Conservation (phyloP, 1,284 basidiomycete species). For the Apiotrichum porosum region DNA sequence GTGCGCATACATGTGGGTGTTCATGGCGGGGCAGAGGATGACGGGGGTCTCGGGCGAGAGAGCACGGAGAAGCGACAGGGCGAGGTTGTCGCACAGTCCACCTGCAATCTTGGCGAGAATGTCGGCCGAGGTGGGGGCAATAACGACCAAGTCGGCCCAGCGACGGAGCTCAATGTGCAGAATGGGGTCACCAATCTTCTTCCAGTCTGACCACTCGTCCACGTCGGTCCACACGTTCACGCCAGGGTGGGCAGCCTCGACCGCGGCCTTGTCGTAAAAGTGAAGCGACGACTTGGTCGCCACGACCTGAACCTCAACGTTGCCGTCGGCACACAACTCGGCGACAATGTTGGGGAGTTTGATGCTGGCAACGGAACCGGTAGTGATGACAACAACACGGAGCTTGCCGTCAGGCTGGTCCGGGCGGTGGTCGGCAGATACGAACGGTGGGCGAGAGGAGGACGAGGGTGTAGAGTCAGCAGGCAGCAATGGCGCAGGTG, state of each 20-base stretch:
- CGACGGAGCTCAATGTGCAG: constrained; percentile 91
- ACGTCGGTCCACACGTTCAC: constrained; percentile 78
- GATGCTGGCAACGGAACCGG: constrained; percentile 90
- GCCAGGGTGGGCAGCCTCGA: constrained; percentile 49
- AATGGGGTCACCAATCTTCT: constrained; percentile 81
- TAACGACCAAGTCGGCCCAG: constrained; percentile 92
- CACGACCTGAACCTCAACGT: constrained; percentile 77
- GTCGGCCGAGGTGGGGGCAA: constrained; percentile 93
- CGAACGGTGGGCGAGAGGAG: constrained; percentile 22
- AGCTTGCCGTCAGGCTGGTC: constrained; percentile 36
- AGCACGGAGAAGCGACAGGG: constrained; percentile 83
- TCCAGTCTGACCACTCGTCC: constrained; percentile 80
- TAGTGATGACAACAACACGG: constrained; percentile 77
- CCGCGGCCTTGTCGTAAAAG: constrained; percentile 63
- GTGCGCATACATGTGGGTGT: constrained; percentile 94
- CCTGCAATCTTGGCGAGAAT: constrained; percentile 86
- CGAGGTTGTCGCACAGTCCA: constrained; percentile 85
- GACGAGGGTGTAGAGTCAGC: not conserved
- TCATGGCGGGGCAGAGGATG: constrained; percentile 95
- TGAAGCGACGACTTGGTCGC: constrained; percentile 71
- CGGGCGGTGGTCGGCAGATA: constrained; percentile 31
- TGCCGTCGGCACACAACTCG: constrained; percentile 56
- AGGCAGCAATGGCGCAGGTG: not conserved
- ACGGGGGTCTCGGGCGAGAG: constrained; percentile 74
- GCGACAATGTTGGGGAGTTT: constrained; percentile 85